Evolutionary conservation across 1,139 yeast genomes (phyloP), one percentile per base, ranked within the genome.

Genomic region (Yamadazyma buinensis): DNA sequence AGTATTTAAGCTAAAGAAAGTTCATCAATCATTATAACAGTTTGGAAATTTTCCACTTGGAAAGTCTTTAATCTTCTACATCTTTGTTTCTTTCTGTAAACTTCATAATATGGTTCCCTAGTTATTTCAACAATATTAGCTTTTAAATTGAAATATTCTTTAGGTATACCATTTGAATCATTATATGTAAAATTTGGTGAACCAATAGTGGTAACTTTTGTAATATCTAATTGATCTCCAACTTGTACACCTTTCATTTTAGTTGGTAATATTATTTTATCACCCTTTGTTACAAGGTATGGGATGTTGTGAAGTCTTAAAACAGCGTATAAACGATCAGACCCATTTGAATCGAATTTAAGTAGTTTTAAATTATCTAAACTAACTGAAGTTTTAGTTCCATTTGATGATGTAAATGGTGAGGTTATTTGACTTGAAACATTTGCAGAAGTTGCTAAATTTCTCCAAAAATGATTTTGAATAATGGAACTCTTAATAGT

Each of bases 281-380:
- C 99, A 15, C 98, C 98, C 47, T 82, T 77, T 15, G 98, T 88
- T 15, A 94, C 95, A 42, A 92, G 67, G 52, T 86, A 90, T 30
- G 95, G 87, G 59, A 88, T 79, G 56, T 83, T 80, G 63, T 88
- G 94, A 30, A 94, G 74, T 50, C 77, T 80, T 47, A 90, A 74
- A 7, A 86, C 72, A 33, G 98, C 98, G 53, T 88, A 92, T 28
- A 92, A 62, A 42, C 75, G 57, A 31, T 55, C 47, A 20, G 60
- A 55, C 4, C 68, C 74, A 43, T 59, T 62, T 23, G 75, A 71
- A 42, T 87, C 85, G 38, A 77, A 72, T 53, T 82, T 84, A 43
- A 90, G 29, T 10, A 38, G 27, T n/a, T 43, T 36, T 11, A 43
- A 15, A 19, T 39, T 36, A 15, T 32, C 26, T 9, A n/a, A n/a